A percentile compares a stretch with the other conserved stretches of the same genome.
Conservation (phyloP, 75 land plant genomes). For the Cryptomeria japonica region DNA sequence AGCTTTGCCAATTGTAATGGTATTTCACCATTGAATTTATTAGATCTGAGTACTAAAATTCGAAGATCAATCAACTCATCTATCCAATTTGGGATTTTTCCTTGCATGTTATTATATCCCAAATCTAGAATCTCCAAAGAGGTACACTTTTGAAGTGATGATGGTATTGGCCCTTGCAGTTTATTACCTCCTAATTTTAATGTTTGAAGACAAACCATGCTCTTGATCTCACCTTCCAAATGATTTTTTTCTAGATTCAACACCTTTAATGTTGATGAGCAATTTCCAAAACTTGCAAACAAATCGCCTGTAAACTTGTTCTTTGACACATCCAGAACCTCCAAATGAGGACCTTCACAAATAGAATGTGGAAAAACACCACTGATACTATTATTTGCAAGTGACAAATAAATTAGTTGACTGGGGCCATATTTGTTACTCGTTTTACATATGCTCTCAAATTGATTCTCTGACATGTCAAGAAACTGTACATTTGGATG, state of each 20-base stretch:
- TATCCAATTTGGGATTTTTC: no score
- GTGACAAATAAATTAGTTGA: no score
- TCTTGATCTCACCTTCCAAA: neutral
- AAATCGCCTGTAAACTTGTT: neutral
- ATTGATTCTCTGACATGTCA: neutral
- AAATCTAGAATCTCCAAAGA: neutral
- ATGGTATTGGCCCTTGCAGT: neutral
- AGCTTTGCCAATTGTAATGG: no score
- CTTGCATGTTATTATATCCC: neutral
- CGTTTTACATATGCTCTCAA: no score
- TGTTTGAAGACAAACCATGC: neutral
- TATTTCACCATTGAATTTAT: no score
- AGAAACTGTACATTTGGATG: neutral
- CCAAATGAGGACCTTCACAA: neutral
- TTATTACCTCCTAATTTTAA: neutral
- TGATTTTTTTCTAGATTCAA: neutral
- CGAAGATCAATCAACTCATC: no score
- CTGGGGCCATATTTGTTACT: neutral
- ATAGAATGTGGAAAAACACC: neutral
- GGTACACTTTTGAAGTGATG: neutral
- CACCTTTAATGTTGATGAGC: neutral
- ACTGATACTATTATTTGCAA: no score
- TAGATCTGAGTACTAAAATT: no score
- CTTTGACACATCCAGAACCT: neutral
- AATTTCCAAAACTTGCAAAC: neutral